Base-by-base conservation (phyloP, 75 land plant genomes). In the Gnetum montanum region DNA sequence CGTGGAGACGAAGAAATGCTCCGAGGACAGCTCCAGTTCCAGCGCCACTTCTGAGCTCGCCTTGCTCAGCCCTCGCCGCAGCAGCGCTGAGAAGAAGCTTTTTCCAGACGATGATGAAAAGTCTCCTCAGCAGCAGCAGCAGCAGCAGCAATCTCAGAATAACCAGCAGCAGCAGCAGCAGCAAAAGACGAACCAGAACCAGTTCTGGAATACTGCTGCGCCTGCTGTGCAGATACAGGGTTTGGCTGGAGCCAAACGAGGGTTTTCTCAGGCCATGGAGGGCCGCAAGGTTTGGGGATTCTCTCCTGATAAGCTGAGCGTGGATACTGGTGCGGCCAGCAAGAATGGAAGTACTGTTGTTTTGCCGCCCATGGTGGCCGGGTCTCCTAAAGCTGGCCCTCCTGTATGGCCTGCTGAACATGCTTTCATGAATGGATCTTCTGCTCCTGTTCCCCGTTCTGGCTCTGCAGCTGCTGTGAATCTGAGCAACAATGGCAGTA, bases 221-320 rank as follows among this genome's bases (percentile, higher is more conserved):
- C 15, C 66, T 69, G 15, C 43, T 15, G 43, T 15, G 43, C 2
- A 18, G 43, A 41, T 41, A 41, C 16, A 15, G 18, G 43, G 13
- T 41, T 6, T 5, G 16, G n/a, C 12, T 15, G 1, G 80, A 4
- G 72, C 60, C 68, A 79, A 79, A 58, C 58, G 82, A 34, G 82
- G 77, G 0, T 79, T 79, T 46, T 63, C 78, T 27, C 78, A 79
- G 37, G 66, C 78, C 43, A 70, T 74, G 73, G 73, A 78, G 35
- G 66, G 62, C 49, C 16, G 60, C 25, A 38, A 54, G 28, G 36
- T 46, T 0, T 71, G 76, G 72, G 70, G 46, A 53, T 77, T 63
- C 45, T 41, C 41, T 33, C 40, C 15, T 1, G 29, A 2, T 54
- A 78, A 71, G 54, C 65, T 66, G 11, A 68, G 59, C 1, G 25